phyloP scores from a whole-genome alignment of 75 land plant species.

The Chamaecyparis obtusa region DNA sequence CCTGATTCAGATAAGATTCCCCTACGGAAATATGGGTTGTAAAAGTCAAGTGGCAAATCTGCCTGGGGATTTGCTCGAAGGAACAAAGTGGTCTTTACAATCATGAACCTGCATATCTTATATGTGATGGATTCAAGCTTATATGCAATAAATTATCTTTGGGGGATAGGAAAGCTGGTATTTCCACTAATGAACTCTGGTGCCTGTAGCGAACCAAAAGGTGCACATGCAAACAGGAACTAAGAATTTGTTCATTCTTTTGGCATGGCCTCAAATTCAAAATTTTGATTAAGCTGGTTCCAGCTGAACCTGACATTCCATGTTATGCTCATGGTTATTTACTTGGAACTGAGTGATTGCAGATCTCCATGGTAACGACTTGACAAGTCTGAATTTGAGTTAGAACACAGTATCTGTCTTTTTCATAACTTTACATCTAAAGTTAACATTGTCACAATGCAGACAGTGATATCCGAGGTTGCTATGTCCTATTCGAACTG shows the following conservation, averaged over 20 bases:
- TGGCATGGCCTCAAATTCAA: too few species aligned
- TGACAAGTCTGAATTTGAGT: neutral
- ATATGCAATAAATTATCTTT: neutral
- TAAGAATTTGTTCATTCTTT: neutral
- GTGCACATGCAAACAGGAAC: neutral
- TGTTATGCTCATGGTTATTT: neutral
- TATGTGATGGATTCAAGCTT: neutral
- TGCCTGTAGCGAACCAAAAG: neutral
- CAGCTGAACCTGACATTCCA: neutral
- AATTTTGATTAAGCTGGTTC: neutral
- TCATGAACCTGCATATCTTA: neutral
- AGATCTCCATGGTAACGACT: neutral
- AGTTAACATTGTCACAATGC: neutral
- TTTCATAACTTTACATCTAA: neutral
- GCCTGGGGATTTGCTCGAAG: neutral
- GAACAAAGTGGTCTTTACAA: neutral
- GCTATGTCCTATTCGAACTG: slow-evolving; percentile 8
- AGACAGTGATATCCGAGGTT: too few species aligned
- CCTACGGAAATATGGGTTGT: neutral
- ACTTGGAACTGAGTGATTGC: neutral
- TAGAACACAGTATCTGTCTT: neutral
- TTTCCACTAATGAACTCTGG: neutral
- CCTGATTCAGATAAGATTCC: neutral
- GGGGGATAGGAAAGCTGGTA: neutral
- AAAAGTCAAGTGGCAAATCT: neutral